Percentiles rank a stretch among this genome's conserved stretches.
Evolutionary conservation across 164 flowering plant genomes (phyloP).

Genomic region (Macadamia integrifolia): DNA sequence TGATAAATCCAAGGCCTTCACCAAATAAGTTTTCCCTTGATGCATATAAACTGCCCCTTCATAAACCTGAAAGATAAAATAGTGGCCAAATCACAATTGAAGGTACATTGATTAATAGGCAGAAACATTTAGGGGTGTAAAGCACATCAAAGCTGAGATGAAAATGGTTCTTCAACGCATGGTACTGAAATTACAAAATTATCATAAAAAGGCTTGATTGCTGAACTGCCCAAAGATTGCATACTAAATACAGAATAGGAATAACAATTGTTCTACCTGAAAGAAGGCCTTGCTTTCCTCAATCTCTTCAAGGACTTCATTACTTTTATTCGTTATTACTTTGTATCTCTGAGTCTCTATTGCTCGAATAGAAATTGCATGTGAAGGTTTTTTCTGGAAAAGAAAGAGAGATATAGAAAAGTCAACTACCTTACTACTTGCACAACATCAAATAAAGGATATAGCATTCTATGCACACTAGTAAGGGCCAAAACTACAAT

Average conservation of each 20-base stretch:
- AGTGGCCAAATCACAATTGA: neutral
- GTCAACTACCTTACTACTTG: neutral
- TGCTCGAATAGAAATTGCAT: conserved; percentile 67
- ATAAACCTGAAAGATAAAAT: conserved; percentile 54
- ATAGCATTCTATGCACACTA: neutral
- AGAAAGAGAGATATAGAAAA: neutral
- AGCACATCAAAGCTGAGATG: neutral
- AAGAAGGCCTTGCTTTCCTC: conserved; percentile 98
- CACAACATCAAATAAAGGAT: neutral
- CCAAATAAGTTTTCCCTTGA: conserved; percentile 82
- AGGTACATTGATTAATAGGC: neutral
- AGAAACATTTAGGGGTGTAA: neutral
- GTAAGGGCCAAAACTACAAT: too few relatives aligned
- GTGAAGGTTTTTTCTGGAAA: conserved; percentile 68
- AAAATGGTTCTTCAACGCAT: neutral
- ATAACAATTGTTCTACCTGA: conserved; percentile 46
- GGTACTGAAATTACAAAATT: neutral
- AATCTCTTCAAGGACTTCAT: conserved; percentile 81
- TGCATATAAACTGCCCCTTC: conserved; percentile 94
- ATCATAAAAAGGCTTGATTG: neutral
- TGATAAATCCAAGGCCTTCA: conserved; percentile 62
- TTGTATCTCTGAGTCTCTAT: conserved; percentile 66
- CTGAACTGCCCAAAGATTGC: neutral
- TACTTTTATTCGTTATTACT: conserved; percentile 47
- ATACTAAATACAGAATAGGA: neutral